Base-by-base conservation (phyloP, 371 early-diverging fungal genomes). In the Chytridium lagenaria region DNA sequence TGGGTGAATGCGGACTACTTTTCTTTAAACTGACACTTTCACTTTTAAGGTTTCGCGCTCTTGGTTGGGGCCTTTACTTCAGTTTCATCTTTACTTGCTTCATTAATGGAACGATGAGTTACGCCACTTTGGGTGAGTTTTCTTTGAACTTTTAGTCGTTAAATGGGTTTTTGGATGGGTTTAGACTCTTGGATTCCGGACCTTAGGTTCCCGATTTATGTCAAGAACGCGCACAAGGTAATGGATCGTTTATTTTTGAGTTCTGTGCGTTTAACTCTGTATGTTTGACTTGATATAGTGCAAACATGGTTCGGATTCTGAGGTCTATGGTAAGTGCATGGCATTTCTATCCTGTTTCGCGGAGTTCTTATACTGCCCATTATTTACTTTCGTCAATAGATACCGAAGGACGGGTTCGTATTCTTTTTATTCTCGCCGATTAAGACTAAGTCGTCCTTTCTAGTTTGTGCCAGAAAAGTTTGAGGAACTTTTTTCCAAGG, bases 91-190 rank as follows among this genome's bases (percentile, higher is more conserved):
- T 61, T 34, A 61, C 61, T 23, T 5, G 16, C 12, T 61, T 61
- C 61, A 61, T 61, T 23, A 61, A 61, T 37, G 61, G 61, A 30
- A 61, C 61, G 34, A 61, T 61, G 61, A 61, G 61, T 34, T 61
- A 61, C 26, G 61, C 34, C 7, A 34, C 61, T 37, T 34, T 31
- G 30, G 61, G 61, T 61, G 12, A 5, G 61, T 61, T 10, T 16
- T 23, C 16, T 26, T 15, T 61, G 61, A 61, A 33, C n/a, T n/a
- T 10, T 15, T 52, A n/a, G 12, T 36, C 34, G 30, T 34, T 37
- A 23, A 31, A 33, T 7, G 34, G 36, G 7, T 16, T 33, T 31
- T 34, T 26, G 34, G 12, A 61, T 19, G 44, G 12, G 7, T 44
- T 44, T n/a, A 52, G 55, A 52, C 26, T 22, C n/a, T 52, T 52